Evolutionary conservation across 164 flowering plant species (phyloP), one percentile per base, ranked within the genome.

Genomic region (Vitis amurensis): DNA sequence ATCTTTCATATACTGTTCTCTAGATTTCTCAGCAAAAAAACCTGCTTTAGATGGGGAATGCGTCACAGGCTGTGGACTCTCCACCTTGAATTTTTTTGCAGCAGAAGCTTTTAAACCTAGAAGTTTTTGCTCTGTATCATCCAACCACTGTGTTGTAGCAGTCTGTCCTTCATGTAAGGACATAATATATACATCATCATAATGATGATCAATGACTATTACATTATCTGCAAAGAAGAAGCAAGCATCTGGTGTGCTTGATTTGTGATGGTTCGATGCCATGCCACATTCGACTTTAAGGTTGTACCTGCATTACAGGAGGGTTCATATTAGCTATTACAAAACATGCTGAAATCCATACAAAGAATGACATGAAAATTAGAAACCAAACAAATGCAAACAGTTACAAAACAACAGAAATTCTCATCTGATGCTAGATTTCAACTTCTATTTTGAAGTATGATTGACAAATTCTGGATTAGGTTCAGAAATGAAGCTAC

Each of bases 151-250:
- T 29, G 77, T 62, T 4, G n/a, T 12, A 16, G 55, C 72, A 2
- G 76, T 63, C 53, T n/a, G 73, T 69, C 55, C 73, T 71, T 90
- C 88, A 19, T 75, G 69, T 72, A 93, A 9, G 13, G 90, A 86
- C 77, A 95, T 37, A 59, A 91, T 66, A 72, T 95, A 95, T 56
- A 93, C 85, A 79, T 93, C 97, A 73, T 78, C 80, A 53, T 61
- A 62, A 9, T 59, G 69, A 81, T 95, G 99, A 83, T 95, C 99
- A 50, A 90, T 78, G 49, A 84, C 98, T 5, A 91, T 68, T 76
- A 93, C 72, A 76, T 90, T 91, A 68, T 95, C 99, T 6, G 86
- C 90, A 78, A 95, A 93, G 93, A 95, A 93, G 82, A 95, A 85
- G 73, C 99, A 93, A 60, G 99, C 99, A 87, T 93, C 99, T 52